Percentiles rank a stretch among this genome's conserved stretches.
These are phyloP conservation scores for Eucalyptus sideroxylon DNA, from an alignment of 345 rosid genomes.

Conservation along the genomic window DNA sequence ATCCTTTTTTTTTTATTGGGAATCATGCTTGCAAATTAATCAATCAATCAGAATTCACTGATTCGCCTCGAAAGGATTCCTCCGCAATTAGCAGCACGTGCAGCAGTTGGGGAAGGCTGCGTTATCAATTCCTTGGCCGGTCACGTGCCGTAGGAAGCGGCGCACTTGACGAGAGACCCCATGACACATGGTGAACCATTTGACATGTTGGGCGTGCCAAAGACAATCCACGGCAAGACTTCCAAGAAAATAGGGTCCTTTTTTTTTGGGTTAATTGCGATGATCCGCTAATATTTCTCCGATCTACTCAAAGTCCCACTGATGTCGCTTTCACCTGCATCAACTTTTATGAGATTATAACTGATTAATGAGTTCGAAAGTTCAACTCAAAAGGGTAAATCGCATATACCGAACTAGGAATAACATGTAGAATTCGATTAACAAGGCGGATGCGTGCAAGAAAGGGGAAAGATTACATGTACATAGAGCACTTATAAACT, in stretches of 20 bases:
- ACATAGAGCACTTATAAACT: not conserved
- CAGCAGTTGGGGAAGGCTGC: not conserved
- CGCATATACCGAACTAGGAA: too few species aligned
- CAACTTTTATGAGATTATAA: not conserved
- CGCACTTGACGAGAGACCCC: not conserved
- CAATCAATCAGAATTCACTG: not conserved
- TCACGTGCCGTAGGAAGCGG: not conserved
- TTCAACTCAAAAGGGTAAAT: too few species aligned
- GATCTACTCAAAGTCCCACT: not conserved
- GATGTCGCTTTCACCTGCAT: not conserved
- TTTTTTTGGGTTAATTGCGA: not conserved
- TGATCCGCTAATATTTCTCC: not conserved
- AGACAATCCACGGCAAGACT: not conserved
- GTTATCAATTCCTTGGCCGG: not conserved
- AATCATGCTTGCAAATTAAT: not conserved
- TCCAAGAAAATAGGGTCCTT: not conserved
- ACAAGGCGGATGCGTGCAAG: rapidly evolving
- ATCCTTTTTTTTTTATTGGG: not conserved
- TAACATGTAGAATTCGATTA: too few species aligned
- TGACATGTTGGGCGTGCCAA: not conserved
- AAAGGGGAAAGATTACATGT: not conserved
- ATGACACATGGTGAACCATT: not conserved
- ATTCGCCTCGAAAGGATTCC: not conserved
- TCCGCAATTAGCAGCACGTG: not conserved
- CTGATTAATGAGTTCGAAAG: not conserved